phyloP scores from a whole-genome alignment of 2,329 filamentous ascomycete genomes.

The Fusarium verticillioides region DNA sequence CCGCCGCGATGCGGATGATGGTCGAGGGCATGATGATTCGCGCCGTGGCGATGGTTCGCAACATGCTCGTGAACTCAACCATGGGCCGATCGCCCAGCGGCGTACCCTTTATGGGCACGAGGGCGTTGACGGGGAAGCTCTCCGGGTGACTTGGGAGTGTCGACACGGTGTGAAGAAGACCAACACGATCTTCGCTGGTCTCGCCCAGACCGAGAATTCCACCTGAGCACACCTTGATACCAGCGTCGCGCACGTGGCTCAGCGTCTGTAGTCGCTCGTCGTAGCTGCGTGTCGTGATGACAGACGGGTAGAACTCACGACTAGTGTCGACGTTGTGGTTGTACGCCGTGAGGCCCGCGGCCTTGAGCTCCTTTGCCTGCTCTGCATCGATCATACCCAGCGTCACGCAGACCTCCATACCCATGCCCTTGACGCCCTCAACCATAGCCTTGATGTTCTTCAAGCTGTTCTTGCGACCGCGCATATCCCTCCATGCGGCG shows the following conservation, averaged over 20 bases:
- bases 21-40: constrained; percentile 84
- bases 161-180: constrained; percentile 83
- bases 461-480: constrained; percentile 83
- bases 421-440: constrained; percentile 79
- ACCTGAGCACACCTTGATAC: constrained; percentile 90
- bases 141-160: constrained; percentile 86
- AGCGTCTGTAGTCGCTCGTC: constrained; percentile 88
- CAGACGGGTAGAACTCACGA: constrained; percentile 85
- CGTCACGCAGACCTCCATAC: constrained; percentile 94
- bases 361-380: constrained; percentile 85
- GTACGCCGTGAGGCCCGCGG: constrained; percentile 87
- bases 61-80: constrained; percentile 79
- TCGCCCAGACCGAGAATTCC: constrained; percentile 90
- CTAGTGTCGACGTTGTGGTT: constrained; percentile 96
- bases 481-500: constrained; percentile 94
- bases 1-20: constrained; percentile 88
- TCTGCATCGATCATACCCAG: constrained; percentile 88
- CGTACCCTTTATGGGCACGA: constrained; percentile 91
- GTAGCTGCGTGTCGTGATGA: constrained; percentile 88
- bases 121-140: constrained; percentile 89
- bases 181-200: constrained; percentile 80
- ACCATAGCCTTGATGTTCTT: constrained; percentile 91
- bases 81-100: constrained; percentile 80
- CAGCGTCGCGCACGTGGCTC: constrained; percentile 82
- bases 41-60: constrained; percentile 86